These are phyloP conservation scores for Aurantiochytrium sp. DNA, from an alignment of 108 stramenopile genomes.

Conservation along the genomic window DNA sequence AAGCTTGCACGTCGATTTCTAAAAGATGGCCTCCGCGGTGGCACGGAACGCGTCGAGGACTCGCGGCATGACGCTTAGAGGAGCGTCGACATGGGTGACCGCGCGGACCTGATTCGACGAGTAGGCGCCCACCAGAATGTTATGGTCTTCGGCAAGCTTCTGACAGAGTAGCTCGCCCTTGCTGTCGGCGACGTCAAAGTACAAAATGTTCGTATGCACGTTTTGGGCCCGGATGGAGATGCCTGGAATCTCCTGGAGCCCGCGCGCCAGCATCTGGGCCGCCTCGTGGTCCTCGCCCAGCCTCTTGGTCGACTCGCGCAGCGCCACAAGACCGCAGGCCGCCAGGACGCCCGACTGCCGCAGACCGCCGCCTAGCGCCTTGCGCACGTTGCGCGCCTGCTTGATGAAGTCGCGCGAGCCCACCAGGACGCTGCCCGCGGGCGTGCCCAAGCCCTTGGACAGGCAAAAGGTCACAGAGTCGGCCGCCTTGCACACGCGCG, in stretches of 20 bases:
- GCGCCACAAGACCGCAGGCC: slow-evolving; percentile 77
- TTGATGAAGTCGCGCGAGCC: slow-evolving; percentile 64
- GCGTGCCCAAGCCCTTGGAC: slow-evolving; percentile 92
- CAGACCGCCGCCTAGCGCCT: slow-evolving; percentile 94
- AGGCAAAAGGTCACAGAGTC: slow-evolving; percentile 88
- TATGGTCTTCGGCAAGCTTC: not conserved
- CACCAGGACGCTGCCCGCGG: slow-evolving; percentile 82
- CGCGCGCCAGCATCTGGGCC: slow-evolving; percentile 38
- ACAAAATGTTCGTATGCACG: slow-evolving; percentile 54
- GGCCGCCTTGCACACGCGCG: slow-evolving; percentile 58
- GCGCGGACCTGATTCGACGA: not conserved
- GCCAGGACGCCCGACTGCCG: slow-evolving; percentile 87
- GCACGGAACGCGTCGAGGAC: not conserved
- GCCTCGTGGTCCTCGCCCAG: slow-evolving; percentile 69
- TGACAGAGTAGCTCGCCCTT: not conserved
- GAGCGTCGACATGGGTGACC: not conserved
- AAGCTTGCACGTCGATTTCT: too few species aligned
- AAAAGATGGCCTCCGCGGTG: not conserved
- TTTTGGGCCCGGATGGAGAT: slow-evolving; percentile 28
- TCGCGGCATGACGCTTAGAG: not conserved
- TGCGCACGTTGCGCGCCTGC: slow-evolving; percentile 76
- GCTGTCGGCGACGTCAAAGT: slow-evolving; percentile 19
- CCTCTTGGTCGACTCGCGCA: slow-evolving; percentile 73
- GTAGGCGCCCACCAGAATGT: not conserved
- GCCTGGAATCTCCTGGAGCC: slow-evolving; percentile 31